phyloP scores from a whole-genome alignment of 73 alveolate species.

The Stentor roeselii region DNA sequence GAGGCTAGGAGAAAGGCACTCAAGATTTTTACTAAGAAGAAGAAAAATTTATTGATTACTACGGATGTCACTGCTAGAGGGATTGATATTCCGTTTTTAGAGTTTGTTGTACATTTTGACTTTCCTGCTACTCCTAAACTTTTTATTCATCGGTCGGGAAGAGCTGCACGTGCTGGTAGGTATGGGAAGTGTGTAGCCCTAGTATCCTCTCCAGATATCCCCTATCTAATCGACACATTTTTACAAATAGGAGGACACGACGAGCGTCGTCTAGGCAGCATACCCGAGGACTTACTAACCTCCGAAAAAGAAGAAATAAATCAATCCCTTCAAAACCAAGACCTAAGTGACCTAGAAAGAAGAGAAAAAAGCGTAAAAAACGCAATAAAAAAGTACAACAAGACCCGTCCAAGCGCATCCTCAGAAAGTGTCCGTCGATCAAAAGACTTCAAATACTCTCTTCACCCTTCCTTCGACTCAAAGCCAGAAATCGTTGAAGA shows the following conservation, averaged over 20 bases:
- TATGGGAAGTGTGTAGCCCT: slow-evolving; percentile 85
- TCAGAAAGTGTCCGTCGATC: slow-evolving; percentile 57
- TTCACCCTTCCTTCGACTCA: slow-evolving; percentile 72
- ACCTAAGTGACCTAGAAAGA: slow-evolving; percentile 50
- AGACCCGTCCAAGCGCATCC: slow-evolving; percentile 72
- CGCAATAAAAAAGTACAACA: slow-evolving; percentile 68
- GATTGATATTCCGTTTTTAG: slow-evolving; percentile 92
- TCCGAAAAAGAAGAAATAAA: neutral
- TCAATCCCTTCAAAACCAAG: slow-evolving; percentile 33
- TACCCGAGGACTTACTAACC: slow-evolving; percentile 34
- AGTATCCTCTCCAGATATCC: slow-evolving; percentile 82
- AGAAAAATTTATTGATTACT: slow-evolving; percentile 79
- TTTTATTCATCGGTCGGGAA: slow-evolving; percentile 97
- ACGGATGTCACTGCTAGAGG: slow-evolving; percentile 99
- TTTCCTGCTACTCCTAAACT: slow-evolving; percentile 93
- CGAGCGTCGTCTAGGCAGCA: slow-evolving; percentile 32
- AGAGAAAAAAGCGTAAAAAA: slow-evolving; percentile 64
- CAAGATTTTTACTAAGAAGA: slow-evolving; percentile 69
- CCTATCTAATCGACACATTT: slow-evolving; percentile 86
- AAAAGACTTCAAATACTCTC: slow-evolving; percentile 54
- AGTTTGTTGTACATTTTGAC: slow-evolving; percentile 94
- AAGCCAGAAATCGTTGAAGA: slow-evolving; percentile 39
- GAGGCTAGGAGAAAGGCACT: slow-evolving; percentile 82
- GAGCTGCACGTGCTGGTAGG: slow-evolving; percentile 98
- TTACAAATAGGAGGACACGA: slow-evolving; percentile 84